phyloP scores from a whole-genome alignment of 2,329 filamentous ascomycete genomes.

The Microcera coccophila region DNA sequence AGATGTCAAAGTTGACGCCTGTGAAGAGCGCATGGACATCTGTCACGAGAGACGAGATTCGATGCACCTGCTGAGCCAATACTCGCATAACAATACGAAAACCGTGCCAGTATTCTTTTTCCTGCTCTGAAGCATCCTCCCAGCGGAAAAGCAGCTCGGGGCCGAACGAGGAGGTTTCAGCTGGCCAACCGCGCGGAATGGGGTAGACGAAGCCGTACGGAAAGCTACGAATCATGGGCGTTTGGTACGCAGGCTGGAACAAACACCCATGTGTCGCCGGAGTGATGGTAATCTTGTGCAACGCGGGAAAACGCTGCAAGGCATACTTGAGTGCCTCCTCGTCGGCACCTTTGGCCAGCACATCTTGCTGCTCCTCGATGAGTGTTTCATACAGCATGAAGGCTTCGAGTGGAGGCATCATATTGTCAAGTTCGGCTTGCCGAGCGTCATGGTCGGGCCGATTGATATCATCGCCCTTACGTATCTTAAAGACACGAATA shows the following conservation, averaged over 20 bases:
- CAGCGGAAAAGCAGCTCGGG: not conserved
- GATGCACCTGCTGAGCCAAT: conserved; percentile 18
- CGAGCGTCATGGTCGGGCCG: not conserved
- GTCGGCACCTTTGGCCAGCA: conserved; percentile 28
- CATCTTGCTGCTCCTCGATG: conserved; percentile 29
- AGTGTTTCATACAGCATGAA: conserved; percentile 32
- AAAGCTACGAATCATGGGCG: conserved; percentile 40
- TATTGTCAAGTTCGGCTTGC: not conserved
- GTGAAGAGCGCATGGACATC: conserved; percentile 28
- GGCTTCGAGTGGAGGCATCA: not conserved
- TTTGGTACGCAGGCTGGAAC: conserved; percentile 37
- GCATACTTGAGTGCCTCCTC: conserved; percentile 31
- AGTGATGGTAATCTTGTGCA: conserved; percentile 38
- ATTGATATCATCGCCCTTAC: not conserved
- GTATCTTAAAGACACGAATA: not conserved
- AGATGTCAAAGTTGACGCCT: conserved; percentile 27
- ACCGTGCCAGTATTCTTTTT: conserved; percentile 32
- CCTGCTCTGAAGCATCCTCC: conserved; percentile 8
- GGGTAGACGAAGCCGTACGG: conserved; percentile 39
- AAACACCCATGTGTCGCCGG: conserved; percentile 36
- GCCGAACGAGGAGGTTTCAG: not conserved
- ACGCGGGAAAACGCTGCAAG: conserved; percentile 31
- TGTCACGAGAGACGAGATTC: conserved; percentile 34
- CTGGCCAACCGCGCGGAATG: conserved; percentile 29
- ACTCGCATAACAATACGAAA: conserved; percentile 27